Percentiles rank a stretch among this genome's conserved stretches.
phyloP scores from a whole-genome alignment of 2,329 filamentous ascomycete species.

The Plenodomus biglobosus region DNA sequence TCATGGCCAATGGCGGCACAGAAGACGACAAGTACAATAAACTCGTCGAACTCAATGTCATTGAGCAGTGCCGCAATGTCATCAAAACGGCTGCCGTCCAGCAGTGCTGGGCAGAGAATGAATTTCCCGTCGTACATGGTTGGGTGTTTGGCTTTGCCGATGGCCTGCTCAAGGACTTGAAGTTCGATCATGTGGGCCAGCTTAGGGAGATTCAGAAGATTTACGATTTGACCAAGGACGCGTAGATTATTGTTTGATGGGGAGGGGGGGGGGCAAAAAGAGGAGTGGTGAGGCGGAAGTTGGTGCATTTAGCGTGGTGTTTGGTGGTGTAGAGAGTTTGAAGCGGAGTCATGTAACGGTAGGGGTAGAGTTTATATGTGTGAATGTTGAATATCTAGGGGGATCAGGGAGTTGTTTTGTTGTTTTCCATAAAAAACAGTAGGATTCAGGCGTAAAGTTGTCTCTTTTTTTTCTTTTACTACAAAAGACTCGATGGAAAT shows the following conservation, averaged over 20 bases:
- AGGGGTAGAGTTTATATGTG: too few relatives aligned
- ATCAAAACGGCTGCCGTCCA: constrained; percentile 56
- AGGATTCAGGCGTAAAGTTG: too few relatives aligned
- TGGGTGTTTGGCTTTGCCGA: constrained; percentile 73
- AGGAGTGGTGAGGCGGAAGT: too few relatives aligned
- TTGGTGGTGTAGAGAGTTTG: too few relatives aligned
- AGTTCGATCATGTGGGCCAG: constrained; percentile 62
- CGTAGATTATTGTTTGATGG: too few relatives aligned
- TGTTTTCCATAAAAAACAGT: too few relatives aligned
- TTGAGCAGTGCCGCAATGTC: constrained; percentile 43
- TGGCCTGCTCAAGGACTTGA: constrained; percentile 65
- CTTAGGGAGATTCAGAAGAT: constrained; percentile 64
- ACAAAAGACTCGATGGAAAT: too few relatives aligned
- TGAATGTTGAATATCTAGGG: too few relatives aligned
- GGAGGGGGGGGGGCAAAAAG: background rate
- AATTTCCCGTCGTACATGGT: constrained; percentile 70
- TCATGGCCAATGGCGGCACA: constrained; percentile 15
- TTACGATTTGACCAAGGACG: constrained; percentile 52
- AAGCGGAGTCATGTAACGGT: too few relatives aligned
- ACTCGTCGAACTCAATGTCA: constrained; percentile 43
- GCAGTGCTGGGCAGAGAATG: constrained; percentile 61
- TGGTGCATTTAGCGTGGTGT: too few relatives aligned
- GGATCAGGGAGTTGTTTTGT: too few relatives aligned
- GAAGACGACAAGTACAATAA: constrained; percentile 38
- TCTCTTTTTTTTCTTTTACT: too few relatives aligned